Conservation (phyloP, 2,329 filamentous ascomycete genomes). For the Cytospora chrysosperma region DNA sequence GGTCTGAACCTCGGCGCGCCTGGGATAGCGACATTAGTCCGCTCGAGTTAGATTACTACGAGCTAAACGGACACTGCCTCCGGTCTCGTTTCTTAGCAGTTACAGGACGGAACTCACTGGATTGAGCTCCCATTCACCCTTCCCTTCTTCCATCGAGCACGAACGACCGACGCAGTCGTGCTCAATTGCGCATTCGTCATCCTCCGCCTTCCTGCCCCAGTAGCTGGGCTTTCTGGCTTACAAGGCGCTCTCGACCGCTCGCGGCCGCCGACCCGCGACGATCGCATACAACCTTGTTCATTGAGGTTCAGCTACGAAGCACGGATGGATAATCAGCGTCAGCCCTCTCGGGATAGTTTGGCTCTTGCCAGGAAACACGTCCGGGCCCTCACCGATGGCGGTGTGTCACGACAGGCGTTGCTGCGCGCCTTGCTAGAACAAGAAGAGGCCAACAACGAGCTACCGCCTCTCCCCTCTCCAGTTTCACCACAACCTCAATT, state of each 20-base stretch:
- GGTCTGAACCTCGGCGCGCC: conserved; percentile 16
- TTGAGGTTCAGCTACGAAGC: neutral
- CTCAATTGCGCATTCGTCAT: conserved; percentile 1
- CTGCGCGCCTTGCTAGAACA: conserved; percentile 36
- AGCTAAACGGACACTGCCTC: conserved; percentile 14
- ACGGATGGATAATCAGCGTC: conserved; percentile 29
- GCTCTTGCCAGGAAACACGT: conserved; percentile 35
- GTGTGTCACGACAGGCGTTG: conserved; percentile 34
- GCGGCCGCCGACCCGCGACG: conserved; percentile 1
- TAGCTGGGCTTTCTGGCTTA: neutral
- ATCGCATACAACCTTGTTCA: conserved; percentile 8
- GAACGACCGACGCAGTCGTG: conserved; percentile 3
- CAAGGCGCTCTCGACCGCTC: conserved; percentile 6
- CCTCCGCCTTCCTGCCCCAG: conserved; percentile 2
- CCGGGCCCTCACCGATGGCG: conserved; percentile 33
- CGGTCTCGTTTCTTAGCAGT: conserved; percentile 9
- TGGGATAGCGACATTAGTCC: conserved; percentile 12
- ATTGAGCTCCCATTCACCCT: conserved; percentile 16
- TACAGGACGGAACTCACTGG: conserved; percentile 20
- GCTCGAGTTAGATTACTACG: conserved; percentile 9
- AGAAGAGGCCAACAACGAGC: conserved; percentile 24
- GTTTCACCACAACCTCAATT: conserved; percentile 9
- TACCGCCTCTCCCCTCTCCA: conserved; percentile 17
- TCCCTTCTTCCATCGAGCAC: conserved; percentile 10
- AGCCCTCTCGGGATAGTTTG: conserved; percentile 31